phyloP scores from a whole-genome alignment of 495 filamentous ascomycete species.

The Choiromyces venosus region DNA sequence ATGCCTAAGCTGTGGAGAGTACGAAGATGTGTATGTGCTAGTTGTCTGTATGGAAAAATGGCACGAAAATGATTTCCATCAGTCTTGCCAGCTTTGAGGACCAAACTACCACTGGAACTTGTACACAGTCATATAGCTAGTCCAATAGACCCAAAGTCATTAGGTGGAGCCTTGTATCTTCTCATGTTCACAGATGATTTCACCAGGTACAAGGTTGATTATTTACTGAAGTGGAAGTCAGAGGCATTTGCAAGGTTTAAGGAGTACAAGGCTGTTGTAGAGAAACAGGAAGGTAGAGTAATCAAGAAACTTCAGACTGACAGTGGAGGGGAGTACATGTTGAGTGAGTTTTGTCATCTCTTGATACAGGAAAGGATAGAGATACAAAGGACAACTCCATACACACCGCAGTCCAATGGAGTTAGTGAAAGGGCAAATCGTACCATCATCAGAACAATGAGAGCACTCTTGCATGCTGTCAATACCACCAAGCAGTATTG shows the following conservation, averaged over 20 bases:
- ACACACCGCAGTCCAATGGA: no score
- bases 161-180: neutral
- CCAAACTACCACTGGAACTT: neutral
- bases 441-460: no score
- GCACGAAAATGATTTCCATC: neutral
- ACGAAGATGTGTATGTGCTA: neutral
- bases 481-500: no score
- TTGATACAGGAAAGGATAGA: neutral
- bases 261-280: neutral
- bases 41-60: neutral
- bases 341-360: neutral
- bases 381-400: neutral
- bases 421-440: no score
- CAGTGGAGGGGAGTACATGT: conserved; percentile 7
- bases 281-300: neutral
- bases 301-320: neutral
- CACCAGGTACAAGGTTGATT: neutral
- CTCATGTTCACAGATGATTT: neutral
- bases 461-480: no score
- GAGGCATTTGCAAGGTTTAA: neutral
- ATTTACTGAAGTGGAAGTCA: neutral
- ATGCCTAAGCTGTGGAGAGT: no score
- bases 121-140: neutral
- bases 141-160: neutral
- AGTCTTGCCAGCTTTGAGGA: neutral